A percentile compares a stretch with the other conserved stretches of the same genome.
Conservation (phyloP, 352 stramenopile genomes). For the Phytophthora chlamydospora region DNA sequence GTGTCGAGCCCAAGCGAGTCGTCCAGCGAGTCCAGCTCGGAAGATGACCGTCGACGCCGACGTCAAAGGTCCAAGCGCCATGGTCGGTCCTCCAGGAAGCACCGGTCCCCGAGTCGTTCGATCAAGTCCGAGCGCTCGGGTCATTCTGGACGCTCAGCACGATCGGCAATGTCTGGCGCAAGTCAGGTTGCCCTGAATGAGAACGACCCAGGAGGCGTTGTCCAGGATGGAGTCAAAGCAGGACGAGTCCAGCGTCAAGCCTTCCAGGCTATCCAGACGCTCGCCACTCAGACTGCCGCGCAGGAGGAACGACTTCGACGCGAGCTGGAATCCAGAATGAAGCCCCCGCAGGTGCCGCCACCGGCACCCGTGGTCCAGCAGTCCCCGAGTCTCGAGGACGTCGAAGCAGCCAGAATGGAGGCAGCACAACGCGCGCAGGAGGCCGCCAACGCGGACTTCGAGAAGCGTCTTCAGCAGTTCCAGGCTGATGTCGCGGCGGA, state of each 20-base stretch:
- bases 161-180: neutral
- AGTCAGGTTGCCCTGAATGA: constrained; percentile 5
- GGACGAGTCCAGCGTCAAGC: neutral
- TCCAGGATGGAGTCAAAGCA: neutral
- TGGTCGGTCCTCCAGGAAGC: neutral
- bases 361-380: too few relatives aligned
- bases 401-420: neutral
- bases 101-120: neutral
- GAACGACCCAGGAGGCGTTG: neutral
- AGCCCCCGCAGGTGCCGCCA: too few relatives aligned
- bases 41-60: neutral
- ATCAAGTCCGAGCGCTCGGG: neutral
- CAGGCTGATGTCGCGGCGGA: neutral
- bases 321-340: too few relatives aligned
- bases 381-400: too few relatives aligned
- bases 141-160: neutral
- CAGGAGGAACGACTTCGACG: neutral
- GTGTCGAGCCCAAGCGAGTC: neutral
- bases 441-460: neutral
- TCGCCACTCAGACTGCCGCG: neutral
- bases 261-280: constrained; percentile 3
- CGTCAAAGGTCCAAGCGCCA: neutral
- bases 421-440: neutral
- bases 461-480: neutral
- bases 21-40: neutral